Conservation (phyloP, 2,329 filamentous ascomycete species). For the Fusarium tricinctum region DNA sequence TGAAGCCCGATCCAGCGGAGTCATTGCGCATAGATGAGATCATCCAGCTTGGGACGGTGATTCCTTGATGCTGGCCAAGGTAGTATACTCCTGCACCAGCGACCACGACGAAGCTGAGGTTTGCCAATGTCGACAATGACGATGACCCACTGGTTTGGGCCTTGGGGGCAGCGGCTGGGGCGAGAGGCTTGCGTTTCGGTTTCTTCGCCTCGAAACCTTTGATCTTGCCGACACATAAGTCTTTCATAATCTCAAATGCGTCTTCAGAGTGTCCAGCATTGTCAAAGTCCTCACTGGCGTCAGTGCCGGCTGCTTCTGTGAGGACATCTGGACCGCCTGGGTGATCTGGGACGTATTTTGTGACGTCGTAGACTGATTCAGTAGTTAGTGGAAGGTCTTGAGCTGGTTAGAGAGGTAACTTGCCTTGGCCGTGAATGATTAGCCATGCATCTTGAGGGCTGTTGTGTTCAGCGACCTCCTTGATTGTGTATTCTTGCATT, state of each 20-base stretch:
- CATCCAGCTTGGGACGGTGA: background rate
- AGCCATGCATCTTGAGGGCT: constrained; percentile 3
- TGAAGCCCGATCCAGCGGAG: constrained; percentile 16
- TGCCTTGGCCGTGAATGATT: constrained; percentile 11
- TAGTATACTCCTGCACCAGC: constrained; percentile 6
- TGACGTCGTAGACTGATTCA: constrained; percentile 68
- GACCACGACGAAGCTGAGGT: background rate
- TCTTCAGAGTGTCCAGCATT: constrained; percentile 85
- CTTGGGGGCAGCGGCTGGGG: accelerated
- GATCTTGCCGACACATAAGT: constrained; percentile 55
- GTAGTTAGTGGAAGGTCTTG: accelerated
- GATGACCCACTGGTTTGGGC: accelerated
- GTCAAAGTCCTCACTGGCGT: constrained; percentile 84
- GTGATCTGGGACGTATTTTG: constrained; percentile 70
- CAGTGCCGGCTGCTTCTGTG: constrained; percentile 81
- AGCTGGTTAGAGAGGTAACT: accelerated
- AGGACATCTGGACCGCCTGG: constrained; percentile 83
- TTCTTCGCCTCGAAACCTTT: constrained; percentile 48
- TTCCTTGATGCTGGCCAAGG: background rate
- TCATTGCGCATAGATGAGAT: background rate
- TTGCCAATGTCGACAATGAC: background rate
- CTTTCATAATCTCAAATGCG: constrained; percentile 59
- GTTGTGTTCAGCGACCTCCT: constrained; percentile 21
- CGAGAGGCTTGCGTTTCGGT: constrained; percentile 30
- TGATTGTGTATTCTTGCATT: constrained; percentile 11